Conservation (phyloP, 164 flowering plant genomes). For the Cinnamomum micranthum region DNA sequence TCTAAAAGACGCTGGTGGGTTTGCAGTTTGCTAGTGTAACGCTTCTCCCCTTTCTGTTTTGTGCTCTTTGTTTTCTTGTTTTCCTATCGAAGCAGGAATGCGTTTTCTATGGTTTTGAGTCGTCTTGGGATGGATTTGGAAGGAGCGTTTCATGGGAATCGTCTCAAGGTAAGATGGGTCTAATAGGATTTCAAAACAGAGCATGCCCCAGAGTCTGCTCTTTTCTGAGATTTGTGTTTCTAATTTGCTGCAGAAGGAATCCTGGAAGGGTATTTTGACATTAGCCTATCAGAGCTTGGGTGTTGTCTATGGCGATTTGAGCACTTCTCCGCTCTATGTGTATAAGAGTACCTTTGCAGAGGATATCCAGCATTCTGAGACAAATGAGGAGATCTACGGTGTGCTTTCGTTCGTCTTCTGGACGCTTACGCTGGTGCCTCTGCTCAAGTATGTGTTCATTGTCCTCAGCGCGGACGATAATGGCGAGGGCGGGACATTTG, state of each 20-base stretch:
- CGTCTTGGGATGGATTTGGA: constrained; percentile 55
- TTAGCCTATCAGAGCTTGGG: constrained; percentile 94
- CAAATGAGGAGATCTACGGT: constrained; percentile 88
- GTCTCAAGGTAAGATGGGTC: constrained; percentile 46
- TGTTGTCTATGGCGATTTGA: constrained; percentile 94
- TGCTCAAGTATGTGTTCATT: constrained; percentile 83
- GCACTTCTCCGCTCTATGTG: constrained; percentile 87
- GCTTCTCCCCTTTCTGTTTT: neutral
- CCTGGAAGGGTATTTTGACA: constrained; percentile 76
- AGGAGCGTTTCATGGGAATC: constrained; percentile 29
- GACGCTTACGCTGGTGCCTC: constrained; percentile 83
- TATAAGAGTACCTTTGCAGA: constrained; percentile 81
- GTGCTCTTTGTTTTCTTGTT: neutral
- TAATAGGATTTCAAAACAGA: neutral
- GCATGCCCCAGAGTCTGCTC: neutral
- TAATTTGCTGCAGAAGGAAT: constrained; percentile 59
- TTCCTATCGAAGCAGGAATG: constrained; percentile 12
- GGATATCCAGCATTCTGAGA: constrained; percentile 69
- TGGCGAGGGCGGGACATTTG: constrained; percentile 99
- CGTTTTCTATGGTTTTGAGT: constrained; percentile 14
- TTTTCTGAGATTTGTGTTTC: constrained; percentile 8
- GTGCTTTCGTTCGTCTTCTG: constrained; percentile 88
- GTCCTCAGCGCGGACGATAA: constrained; percentile 91
- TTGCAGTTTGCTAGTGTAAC: neutral
- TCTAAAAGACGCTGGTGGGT: neutral